Evolutionary conservation across 306 rosid species (phyloP).

Genomic region (Cicer judaicum): DNA sequence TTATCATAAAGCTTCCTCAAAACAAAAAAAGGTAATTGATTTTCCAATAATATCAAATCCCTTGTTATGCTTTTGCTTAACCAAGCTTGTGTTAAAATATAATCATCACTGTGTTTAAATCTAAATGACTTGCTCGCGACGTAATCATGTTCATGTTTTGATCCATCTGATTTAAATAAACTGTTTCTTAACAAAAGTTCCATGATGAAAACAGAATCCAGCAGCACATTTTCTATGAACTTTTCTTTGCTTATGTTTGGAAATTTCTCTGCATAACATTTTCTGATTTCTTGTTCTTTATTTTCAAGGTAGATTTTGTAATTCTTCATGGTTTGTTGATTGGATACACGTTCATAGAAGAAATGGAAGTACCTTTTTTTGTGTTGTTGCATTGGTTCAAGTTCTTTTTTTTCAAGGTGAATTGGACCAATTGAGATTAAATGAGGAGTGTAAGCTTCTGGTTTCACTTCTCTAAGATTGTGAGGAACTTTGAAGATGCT

Average conservation of each 20-base stretch:
- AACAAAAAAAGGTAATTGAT: constrained; percentile 58
- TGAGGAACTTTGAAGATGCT: constrained; percentile 54
- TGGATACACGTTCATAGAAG: constrained; percentile 35
- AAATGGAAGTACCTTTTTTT: constrained; percentile 40
- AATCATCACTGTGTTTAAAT: constrained; percentile 30
- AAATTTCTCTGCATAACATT: constrained; percentile 40
- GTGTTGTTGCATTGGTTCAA: constrained; percentile 49
- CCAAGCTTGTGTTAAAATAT: constrained; percentile 55
- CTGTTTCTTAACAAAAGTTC: constrained; percentile 51
- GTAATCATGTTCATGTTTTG: constrained; percentile 3
- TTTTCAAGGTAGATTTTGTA: not conserved
- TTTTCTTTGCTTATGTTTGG: constrained; percentile 3
- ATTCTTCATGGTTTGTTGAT: not conserved
- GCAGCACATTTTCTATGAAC: constrained; percentile 37
- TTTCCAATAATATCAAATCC: constrained; percentile 61
- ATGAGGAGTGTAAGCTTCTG: constrained; percentile 57
- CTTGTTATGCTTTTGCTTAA: constrained; percentile 41
- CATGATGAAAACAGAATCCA: constrained; percentile 54
- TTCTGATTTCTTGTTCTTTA: constrained; percentile 34
- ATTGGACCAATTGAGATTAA: constrained; percentile 62
- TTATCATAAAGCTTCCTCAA: constrained; percentile 38
- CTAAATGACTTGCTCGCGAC: constrained; percentile 32
- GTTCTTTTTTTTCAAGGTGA: constrained; percentile 37
- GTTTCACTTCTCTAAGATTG: constrained; percentile 49
- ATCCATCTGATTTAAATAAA: constrained; percentile 1